Evolutionary conservation across 106 monocot genomes (phyloP), one percentile per base, ranked within the genome.

Genomic region (Alisma plantagoaquatica): DNA sequence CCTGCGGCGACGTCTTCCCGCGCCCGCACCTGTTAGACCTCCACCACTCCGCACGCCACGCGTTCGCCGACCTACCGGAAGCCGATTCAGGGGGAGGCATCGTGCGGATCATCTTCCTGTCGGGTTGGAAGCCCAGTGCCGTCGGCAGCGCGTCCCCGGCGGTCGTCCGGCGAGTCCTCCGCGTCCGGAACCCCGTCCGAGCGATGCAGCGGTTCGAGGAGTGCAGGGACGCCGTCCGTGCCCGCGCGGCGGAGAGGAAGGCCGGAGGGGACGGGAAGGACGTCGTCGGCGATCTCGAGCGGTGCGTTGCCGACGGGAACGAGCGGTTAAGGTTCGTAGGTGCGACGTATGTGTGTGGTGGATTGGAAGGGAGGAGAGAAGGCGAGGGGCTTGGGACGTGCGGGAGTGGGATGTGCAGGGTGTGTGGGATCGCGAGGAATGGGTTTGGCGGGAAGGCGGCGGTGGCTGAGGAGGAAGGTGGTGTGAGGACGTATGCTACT

Each of bases 301-400:
- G 83, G 25, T 78, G 74, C 67, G 52, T 75, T 27, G 78, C 75
- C 7, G 78, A 83, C 68, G 83, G 83, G 21, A 83, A 83, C 75
- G 78, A 83, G 70, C 66, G 78, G 23, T 68, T 83, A 28, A 27
- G 75, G 16, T 83, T 83, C 63, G 70, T 71, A 63, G 66, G 83
- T 64, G 51, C 77, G 46, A 71, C 83, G 23, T 47, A 52, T 20
- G 44, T 78, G 25, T 83, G 83, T 71, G 17, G 72, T 7, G 30
- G 51, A 31, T n/a, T n/a, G n/a, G n/a, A n/a, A n/a, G n/a, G n/a
- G n/a, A n/a, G n/a, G n/a, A n/a, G n/a, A n/a, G n/a, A n/a, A n/a
- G n/a, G 5, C 9, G 31, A 23, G 19, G 23, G 9, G 18, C 16
- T 14, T 48, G 29, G 26, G 5, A 3, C 57, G 29, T 75, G 78